phyloP scores from a whole-genome alignment of 257 asterid species.

The Mitragyna speciosa region DNA sequence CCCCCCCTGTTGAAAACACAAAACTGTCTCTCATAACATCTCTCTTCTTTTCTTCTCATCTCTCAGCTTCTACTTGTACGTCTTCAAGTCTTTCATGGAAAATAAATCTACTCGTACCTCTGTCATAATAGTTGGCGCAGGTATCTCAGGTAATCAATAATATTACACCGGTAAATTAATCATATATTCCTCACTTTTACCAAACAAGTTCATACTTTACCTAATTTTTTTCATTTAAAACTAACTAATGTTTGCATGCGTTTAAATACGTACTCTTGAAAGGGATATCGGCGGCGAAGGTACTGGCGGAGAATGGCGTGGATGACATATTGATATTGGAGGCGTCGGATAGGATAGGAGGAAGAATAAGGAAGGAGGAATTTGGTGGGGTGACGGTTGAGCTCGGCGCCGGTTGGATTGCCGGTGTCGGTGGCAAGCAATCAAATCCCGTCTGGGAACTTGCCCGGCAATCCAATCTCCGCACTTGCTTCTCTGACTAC shows the following conservation, averaged over 20 bases:
- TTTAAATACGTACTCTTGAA: slow-evolving; percentile 14
- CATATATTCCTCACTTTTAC: not conserved
- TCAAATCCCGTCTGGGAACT: slow-evolving; percentile 91
- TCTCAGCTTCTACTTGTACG: not conserved
- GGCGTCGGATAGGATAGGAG: slow-evolving; percentile 84
- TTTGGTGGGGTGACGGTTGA: slow-evolving; percentile 88
- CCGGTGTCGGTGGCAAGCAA: slow-evolving; percentile 89
- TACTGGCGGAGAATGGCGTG: slow-evolving; percentile 77
- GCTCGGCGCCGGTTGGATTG: slow-evolving; percentile 97
- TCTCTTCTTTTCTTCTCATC: not conserved
- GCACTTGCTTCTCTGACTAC: slow-evolving; percentile 90
- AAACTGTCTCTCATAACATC: not conserved
- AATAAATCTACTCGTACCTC: slow-evolving; percentile 43
- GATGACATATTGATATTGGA: slow-evolving; percentile 70
- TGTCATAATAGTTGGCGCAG: slow-evolving; percentile 82
- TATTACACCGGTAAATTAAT: not conserved
- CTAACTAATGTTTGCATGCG: not conserved
- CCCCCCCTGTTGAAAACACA: slow-evolving; percentile 25
- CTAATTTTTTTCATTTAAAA: no score
- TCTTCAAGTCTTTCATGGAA: slow-evolving; percentile 39
- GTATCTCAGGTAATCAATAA: slow-evolving; percentile 58
- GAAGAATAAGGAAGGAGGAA: slow-evolving; percentile 74
- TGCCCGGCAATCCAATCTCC: slow-evolving; percentile 61
- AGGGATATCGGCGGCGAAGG: slow-evolving; percentile 83
- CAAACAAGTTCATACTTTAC: not conserved